phyloP scores from a whole-genome alignment of 2,329 filamentous ascomycete genomes.

The Coleophoma cylindrospora region DNA sequence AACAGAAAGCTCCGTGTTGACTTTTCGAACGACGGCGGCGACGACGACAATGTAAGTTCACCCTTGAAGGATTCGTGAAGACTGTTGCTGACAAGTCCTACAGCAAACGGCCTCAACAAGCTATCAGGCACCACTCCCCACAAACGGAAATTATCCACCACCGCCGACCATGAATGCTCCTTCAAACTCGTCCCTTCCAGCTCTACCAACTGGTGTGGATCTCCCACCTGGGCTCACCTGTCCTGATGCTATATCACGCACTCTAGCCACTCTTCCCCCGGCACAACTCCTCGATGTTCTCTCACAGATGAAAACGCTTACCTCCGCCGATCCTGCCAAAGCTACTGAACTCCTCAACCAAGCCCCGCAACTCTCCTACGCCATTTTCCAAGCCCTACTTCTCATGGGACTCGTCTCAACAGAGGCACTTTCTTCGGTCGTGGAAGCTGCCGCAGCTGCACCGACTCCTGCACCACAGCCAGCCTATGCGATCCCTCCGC shows the following conservation, averaged over 20 bases:
- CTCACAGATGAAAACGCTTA: slow-evolving; percentile 87
- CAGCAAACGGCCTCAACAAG: slow-evolving; percentile 25
- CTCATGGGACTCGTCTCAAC: slow-evolving; percentile 91
- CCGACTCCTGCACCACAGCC: slow-evolving; percentile 33
- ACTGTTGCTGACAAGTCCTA: slow-evolving; percentile 6
- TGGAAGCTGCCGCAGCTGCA: slow-evolving; percentile 49
- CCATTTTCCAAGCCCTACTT: slow-evolving; percentile 89
- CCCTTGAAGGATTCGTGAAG: neutral
- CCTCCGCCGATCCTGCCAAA: slow-evolving; percentile 73
- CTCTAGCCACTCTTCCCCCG: slow-evolving; percentile 79
- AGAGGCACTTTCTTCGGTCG: slow-evolving; percentile 72
- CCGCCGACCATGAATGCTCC: slow-evolving; percentile 27
- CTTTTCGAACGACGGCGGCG: slow-evolving; percentile 83
- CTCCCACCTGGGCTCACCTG: slow-evolving; percentile 78
- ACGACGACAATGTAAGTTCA: slow-evolving; percentile 43
- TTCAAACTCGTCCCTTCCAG: slow-evolving; percentile 59
- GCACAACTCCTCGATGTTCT: slow-evolving; percentile 90
- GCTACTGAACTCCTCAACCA: slow-evolving; percentile 82
- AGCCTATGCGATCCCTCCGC: slow-evolving; percentile 10
- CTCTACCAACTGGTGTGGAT: slow-evolving; percentile 79
- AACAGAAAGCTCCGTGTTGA: slow-evolving; percentile 91
- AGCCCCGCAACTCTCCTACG: slow-evolving; percentile 89
- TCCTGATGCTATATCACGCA: slow-evolving; percentile 87
- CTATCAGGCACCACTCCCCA: slow-evolving; percentile 27
- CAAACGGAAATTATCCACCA: slow-evolving; percentile 15